Percentiles rank a stretch among this genome's conserved stretches.
These are phyloP conservation scores for Dioszegia aurantiaca DNA, from an alignment of 768 basidiomycete species.

Conservation along the genomic window DNA sequence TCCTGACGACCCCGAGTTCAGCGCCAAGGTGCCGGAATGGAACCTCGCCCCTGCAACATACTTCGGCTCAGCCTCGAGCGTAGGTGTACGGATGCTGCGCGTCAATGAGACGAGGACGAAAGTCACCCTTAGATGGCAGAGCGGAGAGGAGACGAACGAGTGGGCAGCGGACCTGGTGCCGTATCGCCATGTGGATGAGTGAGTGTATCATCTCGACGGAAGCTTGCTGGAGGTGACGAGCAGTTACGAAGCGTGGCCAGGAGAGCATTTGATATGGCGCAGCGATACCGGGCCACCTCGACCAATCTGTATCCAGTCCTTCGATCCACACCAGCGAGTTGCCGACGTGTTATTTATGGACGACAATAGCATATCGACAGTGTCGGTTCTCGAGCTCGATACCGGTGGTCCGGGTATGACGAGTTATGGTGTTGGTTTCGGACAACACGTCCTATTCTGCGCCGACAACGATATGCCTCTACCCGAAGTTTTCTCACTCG, in stretches of 20 bases:
- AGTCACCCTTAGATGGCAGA: constrained; percentile 80
- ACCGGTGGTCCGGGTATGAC: constrained; percentile 68
- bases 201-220: constrained; percentile 57
- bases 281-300: constrained; percentile 63
- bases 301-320: constrained; percentile 68
- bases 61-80: not conserved
- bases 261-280: constrained; percentile 83
- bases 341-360: constrained; percentile 49
- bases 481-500: constrained; percentile 76
- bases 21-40: not conserved
- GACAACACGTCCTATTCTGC: constrained; percentile 76
- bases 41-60: not conserved
- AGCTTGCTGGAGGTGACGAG: constrained; percentile 49
- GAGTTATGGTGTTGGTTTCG: constrained; percentile 67
- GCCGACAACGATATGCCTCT: constrained; percentile 67
- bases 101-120: constrained; percentile 71
- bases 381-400: constrained; percentile 83
- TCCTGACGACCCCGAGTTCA: not conserved
- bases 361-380: constrained; percentile 63
- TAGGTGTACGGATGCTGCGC: constrained; percentile 32
- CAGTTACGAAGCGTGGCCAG: constrained; percentile 60
- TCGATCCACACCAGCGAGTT: constrained; percentile 33
- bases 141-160: constrained; percentile 62
- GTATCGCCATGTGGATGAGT: constrained; percentile 83
- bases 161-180: constrained; percentile 69